Evolutionary conservation across 192 early-diverging fungal genomes (phyloP), one percentile per base, ranked within the genome.

Genomic region (Linnemannia zychae): DNA sequence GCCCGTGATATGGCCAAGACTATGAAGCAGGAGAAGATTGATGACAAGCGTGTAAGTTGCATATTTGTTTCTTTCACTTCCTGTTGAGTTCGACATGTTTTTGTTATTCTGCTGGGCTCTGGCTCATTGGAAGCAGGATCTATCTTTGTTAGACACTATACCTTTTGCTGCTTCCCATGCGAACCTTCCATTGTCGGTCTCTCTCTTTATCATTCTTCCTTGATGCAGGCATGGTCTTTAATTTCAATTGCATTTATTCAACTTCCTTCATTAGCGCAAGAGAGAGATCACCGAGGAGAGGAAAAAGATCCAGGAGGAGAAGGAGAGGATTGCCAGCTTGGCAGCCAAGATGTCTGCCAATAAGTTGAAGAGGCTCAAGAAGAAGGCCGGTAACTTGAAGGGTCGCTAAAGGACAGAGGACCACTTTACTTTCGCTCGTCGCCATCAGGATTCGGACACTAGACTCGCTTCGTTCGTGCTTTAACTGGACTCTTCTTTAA

Each of bases 241-340:
- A 63, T 48, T 24, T 28, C 9, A 31, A 33, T 44, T 44, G 36
- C 9, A 33, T 44, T 57, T 11, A 1, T n/a, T 31, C 22, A 18
- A 34, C 12, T 28, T 9, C 13, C 24, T 4, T n/a, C 12, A 38
- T 37, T 78, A 88, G 88, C 78, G 79, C 77, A 84, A 80, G 77
- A 78, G 82, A 80, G 88, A 89, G 68, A 78, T 76, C 65, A 79
- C 79, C 4, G 76, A 84, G 65, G 82, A 89, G 66, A 87, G 79
- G 75, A 86, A 81, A 81, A 78, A 84, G 77, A 80, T 78, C 49
- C 74, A 79, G 68, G 88, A 89, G 73, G 88, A 89, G 57, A 87
- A 87, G 72, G 88, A 89, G 60, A 77, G 82, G 57, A 78, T 84
- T 46, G 88, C 78, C n/a, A 78, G 49, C 48, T 66, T 87, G 37